Evolutionary conservation across 768 basidiomycete species (phyloP).

Genomic region (Clitopilus passeckerianus): DNA sequence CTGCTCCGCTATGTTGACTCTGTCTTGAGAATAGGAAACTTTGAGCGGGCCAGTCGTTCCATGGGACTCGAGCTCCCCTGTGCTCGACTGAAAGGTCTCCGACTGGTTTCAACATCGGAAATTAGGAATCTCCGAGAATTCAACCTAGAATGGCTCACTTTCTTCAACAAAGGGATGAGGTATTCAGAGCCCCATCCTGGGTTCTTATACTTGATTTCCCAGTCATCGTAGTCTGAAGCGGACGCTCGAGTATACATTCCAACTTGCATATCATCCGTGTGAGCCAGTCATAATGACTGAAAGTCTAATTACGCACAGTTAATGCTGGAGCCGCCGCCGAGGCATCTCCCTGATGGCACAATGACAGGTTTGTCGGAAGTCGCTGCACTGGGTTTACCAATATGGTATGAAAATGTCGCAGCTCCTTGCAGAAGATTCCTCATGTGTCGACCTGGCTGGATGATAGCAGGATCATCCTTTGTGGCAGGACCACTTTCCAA

Average conservation of each 20-base stretch:
- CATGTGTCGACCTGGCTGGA: constrained; percentile 49
- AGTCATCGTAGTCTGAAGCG: constrained; percentile 63
- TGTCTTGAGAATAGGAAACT: constrained; percentile 34
- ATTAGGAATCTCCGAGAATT: not conserved
- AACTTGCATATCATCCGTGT: constrained; percentile 20
- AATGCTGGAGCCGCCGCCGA: constrained; percentile 61
- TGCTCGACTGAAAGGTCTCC: constrained; percentile 29
- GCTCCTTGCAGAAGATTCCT: constrained; percentile 31
- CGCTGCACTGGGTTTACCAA: constrained; percentile 34
- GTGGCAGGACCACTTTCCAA: constrained; percentile 56
- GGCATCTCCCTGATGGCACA: constrained; percentile 39
- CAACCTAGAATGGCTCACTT: constrained; percentile 29
- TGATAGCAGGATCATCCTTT: constrained; percentile 36
- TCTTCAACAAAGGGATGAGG: constrained; percentile 52
- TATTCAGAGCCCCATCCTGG: constrained; percentile 56
- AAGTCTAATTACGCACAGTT: constrained; percentile 41
- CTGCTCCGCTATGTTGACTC: constrained; percentile 36
- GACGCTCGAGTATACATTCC: constrained; percentile 54
- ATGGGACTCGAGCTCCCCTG: constrained; percentile 29
- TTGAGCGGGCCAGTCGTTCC: constrained; percentile 48
- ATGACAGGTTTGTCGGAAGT: constrained; percentile 36
- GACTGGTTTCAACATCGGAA: constrained; percentile 21
- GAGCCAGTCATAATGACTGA: not conserved
- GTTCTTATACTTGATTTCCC: constrained; percentile 47
- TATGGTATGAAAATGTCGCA: constrained; percentile 40